Evolutionary conservation across 345 rosid species (phyloP).

Genomic region (Gynandropsis gynandra): DNA sequence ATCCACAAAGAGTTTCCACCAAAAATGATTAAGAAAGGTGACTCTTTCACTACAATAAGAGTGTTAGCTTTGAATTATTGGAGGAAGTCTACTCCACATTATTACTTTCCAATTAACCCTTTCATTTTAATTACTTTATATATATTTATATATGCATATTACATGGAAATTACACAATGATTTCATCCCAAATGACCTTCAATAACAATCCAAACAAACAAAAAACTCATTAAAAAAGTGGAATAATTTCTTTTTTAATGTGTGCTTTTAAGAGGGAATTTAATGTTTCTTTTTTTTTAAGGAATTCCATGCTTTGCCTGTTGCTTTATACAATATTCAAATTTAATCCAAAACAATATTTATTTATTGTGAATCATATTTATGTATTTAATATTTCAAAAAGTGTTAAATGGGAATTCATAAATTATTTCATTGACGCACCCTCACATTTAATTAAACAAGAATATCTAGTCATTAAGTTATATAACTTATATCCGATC

Average conservation of each 20-base stretch:
- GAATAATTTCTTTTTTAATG: too few species aligned
- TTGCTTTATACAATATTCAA: too few species aligned
- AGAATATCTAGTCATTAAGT: too few species aligned
- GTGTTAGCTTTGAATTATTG: slow-evolving; percentile 20
- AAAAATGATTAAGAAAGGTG: slow-evolving; percentile 27
- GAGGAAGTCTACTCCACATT: background rate
- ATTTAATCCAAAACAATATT: too few species aligned
- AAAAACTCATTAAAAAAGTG: too few species aligned
- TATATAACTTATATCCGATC: too few species aligned
- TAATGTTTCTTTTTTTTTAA: background rate
- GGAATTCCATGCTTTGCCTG: background rate
- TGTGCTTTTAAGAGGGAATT: too few species aligned
- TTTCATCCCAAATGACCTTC: slow-evolving; percentile 28
- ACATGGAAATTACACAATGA: slow-evolving; percentile 23
- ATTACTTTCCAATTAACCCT: background rate
- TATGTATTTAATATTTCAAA: background rate
- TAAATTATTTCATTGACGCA: too few species aligned
- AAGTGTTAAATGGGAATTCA: too few species aligned
- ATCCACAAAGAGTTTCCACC: slow-evolving; percentile 16
- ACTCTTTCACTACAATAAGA: slow-evolving; percentile 1
- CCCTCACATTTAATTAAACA: too few species aligned
- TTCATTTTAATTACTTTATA: background rate
- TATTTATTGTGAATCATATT: too few species aligned
- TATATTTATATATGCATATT: background rate
- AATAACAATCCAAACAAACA: slow-evolving; percentile 22